Base-by-base conservation (phyloP, 2,329 filamentous ascomycete genomes). In the Fusarium duplospermum region DNA sequence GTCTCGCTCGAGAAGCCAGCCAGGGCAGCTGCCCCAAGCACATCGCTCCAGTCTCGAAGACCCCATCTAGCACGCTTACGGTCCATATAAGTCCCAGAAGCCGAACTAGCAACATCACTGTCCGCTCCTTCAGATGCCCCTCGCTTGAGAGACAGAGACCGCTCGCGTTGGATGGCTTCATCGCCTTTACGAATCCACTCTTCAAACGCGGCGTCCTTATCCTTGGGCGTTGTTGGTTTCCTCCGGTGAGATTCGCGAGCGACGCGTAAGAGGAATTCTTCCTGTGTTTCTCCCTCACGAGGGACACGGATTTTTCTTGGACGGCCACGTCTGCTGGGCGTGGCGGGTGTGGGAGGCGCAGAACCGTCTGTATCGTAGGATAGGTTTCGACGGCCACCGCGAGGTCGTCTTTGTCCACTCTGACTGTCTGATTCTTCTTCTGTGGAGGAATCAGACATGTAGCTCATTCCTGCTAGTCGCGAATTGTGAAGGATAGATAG, bases 31-130 rank as follows among this genome's bases (percentile, higher is more conserved):
- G 94, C 87, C 1, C 93, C 93, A 31, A 98, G 83, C 2, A 98
- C 89, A 74, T 97, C 94, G 74, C 91, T 93, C 96, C 96, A 98
- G 83, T 97, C 93, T 24, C 93, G 89, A 14, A 90, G 84, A 16
- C 81, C 86, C 80, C 81, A 86, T 52, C 80, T 77, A 3, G 76
- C 72, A 4, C 82, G 76, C 63, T 76, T 82, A n/a, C 70, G 73
- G 16, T 79, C 77, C 14, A 57, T 54, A 22, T 75, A 78, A 35
- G 66, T 72, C 33, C 76, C 73, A 18, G 66, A 52, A 6, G 60
- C 42, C 52, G 67, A 62, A 40, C 66, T 68, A 20, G 74, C 71
- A 20, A 73, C 70, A 27, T 72, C 66, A 4, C 74, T 70, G 31
- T 75, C 72, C 13, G 60, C 52, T 6, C 71, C 73, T 24, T 70